These are phyloP conservation scores for Penicillium sp. DNA, from an alignment of 2,329 filamentous ascomycete genomes.

Conservation along the genomic window DNA sequence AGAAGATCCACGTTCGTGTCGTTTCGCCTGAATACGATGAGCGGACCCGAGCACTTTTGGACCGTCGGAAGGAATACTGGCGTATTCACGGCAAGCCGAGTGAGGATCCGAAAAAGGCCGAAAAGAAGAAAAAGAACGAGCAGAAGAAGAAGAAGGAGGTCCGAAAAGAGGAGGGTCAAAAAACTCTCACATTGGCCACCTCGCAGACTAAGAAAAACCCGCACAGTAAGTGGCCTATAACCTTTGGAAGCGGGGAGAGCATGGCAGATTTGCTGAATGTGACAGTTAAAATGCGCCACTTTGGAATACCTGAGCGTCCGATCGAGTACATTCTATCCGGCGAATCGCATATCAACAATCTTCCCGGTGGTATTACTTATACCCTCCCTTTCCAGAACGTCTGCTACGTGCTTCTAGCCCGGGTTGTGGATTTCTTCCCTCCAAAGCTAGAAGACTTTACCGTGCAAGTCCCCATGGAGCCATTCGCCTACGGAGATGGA, in stretches of 20 bases:
- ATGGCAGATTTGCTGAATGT: not conserved
- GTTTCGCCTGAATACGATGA: slow-evolving; percentile 47
- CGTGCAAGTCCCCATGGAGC: slow-evolving; percentile 48
- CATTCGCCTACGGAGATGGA: slow-evolving; percentile 35
- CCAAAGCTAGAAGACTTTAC: slow-evolving; percentile 67
- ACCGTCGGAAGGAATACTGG: slow-evolving; percentile 63
- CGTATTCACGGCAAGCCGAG: slow-evolving; percentile 44
- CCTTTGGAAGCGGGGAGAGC: not conserved
- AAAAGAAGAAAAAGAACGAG: slow-evolving; percentile 26
- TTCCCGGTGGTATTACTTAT: slow-evolving; percentile 44
- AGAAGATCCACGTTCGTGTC: slow-evolving; percentile 56
- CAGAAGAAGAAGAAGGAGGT: slow-evolving; percentile 27
- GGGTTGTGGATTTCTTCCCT: slow-evolving; percentile 80
- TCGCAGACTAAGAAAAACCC: slow-evolving; percentile 37
- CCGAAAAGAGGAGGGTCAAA: slow-evolving; percentile 32
- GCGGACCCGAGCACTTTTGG: slow-evolving; percentile 55
- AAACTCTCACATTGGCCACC: slow-evolving; percentile 18
- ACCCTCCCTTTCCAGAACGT: slow-evolving; percentile 67
- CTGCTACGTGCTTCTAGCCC: slow-evolving; percentile 64
- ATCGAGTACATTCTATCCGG: slow-evolving; percentile 50
- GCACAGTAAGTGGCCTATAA: slow-evolving; percentile 36
- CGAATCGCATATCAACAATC: slow-evolving; percentile 44
- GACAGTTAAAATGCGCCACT: slow-evolving; percentile 47
- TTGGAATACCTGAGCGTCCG: slow-evolving; percentile 38
- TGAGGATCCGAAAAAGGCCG: slow-evolving; percentile 38